These are phyloP conservation scores for Ceratobasidium sp. DNA, from an alignment of 1,284 basidiomycete genomes.

Conservation along the genomic window DNA sequence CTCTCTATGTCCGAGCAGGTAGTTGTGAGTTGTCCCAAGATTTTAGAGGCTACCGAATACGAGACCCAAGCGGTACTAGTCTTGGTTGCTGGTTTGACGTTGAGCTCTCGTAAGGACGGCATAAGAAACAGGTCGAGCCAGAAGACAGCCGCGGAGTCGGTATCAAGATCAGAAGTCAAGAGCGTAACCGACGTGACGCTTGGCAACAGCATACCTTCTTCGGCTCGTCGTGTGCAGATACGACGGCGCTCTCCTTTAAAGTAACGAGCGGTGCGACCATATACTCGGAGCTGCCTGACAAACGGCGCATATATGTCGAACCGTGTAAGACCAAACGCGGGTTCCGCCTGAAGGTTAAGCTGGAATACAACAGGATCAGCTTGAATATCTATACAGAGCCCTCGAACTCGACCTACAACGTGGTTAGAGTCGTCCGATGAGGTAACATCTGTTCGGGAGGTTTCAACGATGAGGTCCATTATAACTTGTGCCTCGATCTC, in stretches of 20 bases:
- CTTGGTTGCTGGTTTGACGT: not conserved
- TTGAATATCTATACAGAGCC: no score
- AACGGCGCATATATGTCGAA: conserved; percentile 38
- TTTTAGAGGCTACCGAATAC: not conserved
- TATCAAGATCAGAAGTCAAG: conserved; percentile 7
- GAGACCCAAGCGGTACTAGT: conserved; percentile 19
- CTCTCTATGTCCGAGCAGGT: not conserved
- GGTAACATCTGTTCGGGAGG: not conserved
- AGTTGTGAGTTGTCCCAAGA: not conserved
- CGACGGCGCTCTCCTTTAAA: conserved; percentile 5
- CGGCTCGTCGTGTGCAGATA: not conserved
- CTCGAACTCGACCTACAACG: no score
- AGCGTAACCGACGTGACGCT: conserved; percentile 21
- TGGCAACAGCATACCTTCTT: not conserved
- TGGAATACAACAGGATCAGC: no score
- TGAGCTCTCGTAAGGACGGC: conserved; percentile 4
- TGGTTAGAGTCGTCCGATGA: no score
- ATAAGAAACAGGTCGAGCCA: conserved; percentile 24
- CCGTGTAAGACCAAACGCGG: conserved; percentile 5
- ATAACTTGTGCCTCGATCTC: conserved; percentile 10
- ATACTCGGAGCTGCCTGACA: conserved; percentile 24
- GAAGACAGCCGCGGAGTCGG: conserved; percentile 19
- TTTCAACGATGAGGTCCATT: not conserved
- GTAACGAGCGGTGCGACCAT: conserved; percentile 25
- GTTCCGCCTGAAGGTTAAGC: not conserved